Base-by-base conservation (phyloP, 345 rosid genomes). In the Gossypium sturtianum region DNA sequence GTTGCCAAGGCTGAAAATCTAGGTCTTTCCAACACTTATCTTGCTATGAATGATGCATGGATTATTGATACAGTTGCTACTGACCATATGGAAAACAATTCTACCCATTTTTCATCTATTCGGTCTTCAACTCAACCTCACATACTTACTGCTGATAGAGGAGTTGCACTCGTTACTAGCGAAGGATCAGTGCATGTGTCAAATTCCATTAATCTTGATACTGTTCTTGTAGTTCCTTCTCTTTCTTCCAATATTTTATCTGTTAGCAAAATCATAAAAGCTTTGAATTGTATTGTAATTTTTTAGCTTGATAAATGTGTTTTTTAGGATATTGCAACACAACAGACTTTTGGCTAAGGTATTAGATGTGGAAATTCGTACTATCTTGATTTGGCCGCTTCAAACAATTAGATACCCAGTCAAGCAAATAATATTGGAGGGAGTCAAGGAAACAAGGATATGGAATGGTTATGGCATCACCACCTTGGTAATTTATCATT, bases 31-130 rank as follows among this genome's bases (percentile, higher is more conserved):
- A 49, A 49, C 17, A 15, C 54, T 49, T 49, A 13, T 49, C 54
- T 49, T 49, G 16, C n/a, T 59, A 25, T n/a, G 43, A 45, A 62
- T 4, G 2, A 22, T 23, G 62, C 48, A 44, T 74, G 59, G 76
- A 74, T 62, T 48, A 74, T 74, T 62, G 76, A 48, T 62, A 60
- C 34, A 23, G 12, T 29, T 45, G 68, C 69, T 15, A 45, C 70
- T 10, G 27, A 61, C 10, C 70, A 74, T 34, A 62, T 61, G 76
- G 13, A 0, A 6, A 62, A 27, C 0, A 6, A 62, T 13, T 16
- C 17, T 12, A 1, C n/a, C 7, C 17, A 11, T 15, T 15, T 49
- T 29, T 29, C 38, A 29, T 29, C 5, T 29, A 29, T 29, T 29
- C 5, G 1, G 4, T 29, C 4, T 29, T 29, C 38, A 29, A 29